Evolutionary conservation across 1,284 basidiomycete species (phyloP), one percentile per base, ranked within the genome.

Genomic region (Pseudozyma sp.): DNA sequence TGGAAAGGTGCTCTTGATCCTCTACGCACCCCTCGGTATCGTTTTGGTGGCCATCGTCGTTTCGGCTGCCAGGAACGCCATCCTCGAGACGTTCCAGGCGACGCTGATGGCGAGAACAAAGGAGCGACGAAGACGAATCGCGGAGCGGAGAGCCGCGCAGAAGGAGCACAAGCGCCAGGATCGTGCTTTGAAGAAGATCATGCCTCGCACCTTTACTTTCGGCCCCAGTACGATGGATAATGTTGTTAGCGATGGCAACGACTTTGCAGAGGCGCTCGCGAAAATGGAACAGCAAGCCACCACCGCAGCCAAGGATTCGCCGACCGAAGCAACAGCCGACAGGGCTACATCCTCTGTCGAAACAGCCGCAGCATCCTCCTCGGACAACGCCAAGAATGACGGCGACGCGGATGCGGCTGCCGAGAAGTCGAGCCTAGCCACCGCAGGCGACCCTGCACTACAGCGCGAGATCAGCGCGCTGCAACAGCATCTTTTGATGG

Each of bases 31-130:
- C 0, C 47, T 64, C 9, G 85, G 86, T 1, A 85, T 87, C 54
- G 54, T 86, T 19, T 79, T 86, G 31, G 70, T 86, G 7, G 86
- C 89, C 31, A 85, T 92, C 8, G 88, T 89, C 1, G 88, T 94
- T 33, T 87, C 88, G 3, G 87, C 91, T 54, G 88, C 88, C 11
- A 88, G 91, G 14, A 91, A 92, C 75, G 90, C 89, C 0, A 88
- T 93, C 48, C 85, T 92, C 29, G 92, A 94, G 62, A 66, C 76
- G 4, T 85, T 84, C 48, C 79, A 85, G 29, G 62, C 71, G 7
- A 57, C 68, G 2, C 72, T 79, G 34, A 11, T 75, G 43, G 59
- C 67, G 17, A 49, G 71, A 1, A 50, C 58, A 7, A 58, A 60
- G 37, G 66, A 68, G n/a, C 59, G 68, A 13, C 48, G 59, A 30